Base-by-base conservation (phyloP, 495 filamentous ascomycete species). In the Barbatosphaeria neglecta region DNA sequence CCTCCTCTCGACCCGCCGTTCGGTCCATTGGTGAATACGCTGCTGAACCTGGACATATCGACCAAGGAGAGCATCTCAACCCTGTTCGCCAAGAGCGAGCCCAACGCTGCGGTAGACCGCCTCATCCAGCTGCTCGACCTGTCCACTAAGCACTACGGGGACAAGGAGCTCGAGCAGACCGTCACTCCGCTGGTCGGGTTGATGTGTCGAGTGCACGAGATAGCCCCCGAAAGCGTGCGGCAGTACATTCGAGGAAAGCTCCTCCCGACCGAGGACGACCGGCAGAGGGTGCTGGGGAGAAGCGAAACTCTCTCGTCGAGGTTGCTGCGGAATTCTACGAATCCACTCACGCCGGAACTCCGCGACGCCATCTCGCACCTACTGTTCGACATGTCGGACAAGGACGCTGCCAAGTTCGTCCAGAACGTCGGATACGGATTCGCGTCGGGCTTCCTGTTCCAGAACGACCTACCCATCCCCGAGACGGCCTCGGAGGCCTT, bases 381-480 rank as follows among this genome's bases (percentile, higher is more conserved):
- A 11, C 77, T 94, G 48, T 97, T 95, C 58, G 86, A 92, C 38
- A 70, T 96, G 20, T 93, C 86, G 2, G 82, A 80, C 42, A 84
- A 81, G 51, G 76, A 88, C 52, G 77, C 83, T 0, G 72, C 75
- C 20, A 82, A 63, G 23, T 82, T 92, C 43, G 83, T 92, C 0
- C 70, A 80, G 33, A 87, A 89, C 46, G 85, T 94, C 22, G 87
- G 92, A 1, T 96, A 95, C 54, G 92, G 92, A 0, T 95, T 84
- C 56, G 92, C 92, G 2, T 84, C 89, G 1, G 92, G 92, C 2
- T 90, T 90, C 56, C 66, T 98, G 24, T 81, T 88, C 62, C 82
- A 83, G 37, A 84, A 86, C 41, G 82, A 87, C 18, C 76, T 96
- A 16, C 70, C 82, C 3, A 69, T 95, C 16, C 86, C 90, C 0